Conservation (phyloP, 768 basidiomycete species). For the Amanita rimosa region DNA sequence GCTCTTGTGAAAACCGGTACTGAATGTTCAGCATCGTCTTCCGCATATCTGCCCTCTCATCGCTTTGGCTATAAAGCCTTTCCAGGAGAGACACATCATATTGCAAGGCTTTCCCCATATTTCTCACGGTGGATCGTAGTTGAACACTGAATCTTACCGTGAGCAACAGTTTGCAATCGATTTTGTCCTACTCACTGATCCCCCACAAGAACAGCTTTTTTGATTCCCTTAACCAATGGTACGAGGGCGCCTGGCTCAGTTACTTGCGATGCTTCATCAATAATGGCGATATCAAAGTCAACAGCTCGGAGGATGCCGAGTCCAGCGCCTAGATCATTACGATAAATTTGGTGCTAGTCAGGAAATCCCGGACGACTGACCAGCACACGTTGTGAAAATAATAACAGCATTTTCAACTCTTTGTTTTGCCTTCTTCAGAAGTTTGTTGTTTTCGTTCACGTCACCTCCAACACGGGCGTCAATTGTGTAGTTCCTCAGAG, state of each 20-base stretch:
- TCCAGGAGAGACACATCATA: slow-evolving; percentile 55
- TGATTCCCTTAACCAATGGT: slow-evolving; percentile 54
- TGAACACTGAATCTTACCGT: slow-evolving; percentile 37
- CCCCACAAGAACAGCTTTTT: slow-evolving; percentile 49
- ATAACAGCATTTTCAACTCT: slow-evolving; percentile 44
- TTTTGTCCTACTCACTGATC: slow-evolving; percentile 42
- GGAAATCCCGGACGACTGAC: slow-evolving; percentile 14
- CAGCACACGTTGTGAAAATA: slow-evolving; percentile 58
- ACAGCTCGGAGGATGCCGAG: slow-evolving; percentile 43
- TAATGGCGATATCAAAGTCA: slow-evolving; percentile 49
- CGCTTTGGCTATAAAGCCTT: slow-evolving; percentile 34
- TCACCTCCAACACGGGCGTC: slow-evolving; percentile 58
- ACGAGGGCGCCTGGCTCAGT: slow-evolving; percentile 58
- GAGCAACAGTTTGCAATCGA: not conserved
- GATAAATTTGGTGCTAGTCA: not conserved
- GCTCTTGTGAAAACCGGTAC: slow-evolving; percentile 49
- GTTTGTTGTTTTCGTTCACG: slow-evolving; percentile 43
- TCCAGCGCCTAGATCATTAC: slow-evolving; percentile 30
- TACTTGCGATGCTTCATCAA: slow-evolving; percentile 64
- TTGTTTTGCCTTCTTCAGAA: slow-evolving; percentile 48
- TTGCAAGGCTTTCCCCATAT: slow-evolving; percentile 43
- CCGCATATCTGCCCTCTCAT: slow-evolving; percentile 21
- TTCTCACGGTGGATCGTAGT: slow-evolving; percentile 50
- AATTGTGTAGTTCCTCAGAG: slow-evolving; percentile 46
- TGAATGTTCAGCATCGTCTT: slow-evolving; percentile 63